These are phyloP conservation scores for Colletotrichum sp. DNA, from an alignment of 2,329 filamentous ascomycete genomes.

Conservation along the genomic window DNA sequence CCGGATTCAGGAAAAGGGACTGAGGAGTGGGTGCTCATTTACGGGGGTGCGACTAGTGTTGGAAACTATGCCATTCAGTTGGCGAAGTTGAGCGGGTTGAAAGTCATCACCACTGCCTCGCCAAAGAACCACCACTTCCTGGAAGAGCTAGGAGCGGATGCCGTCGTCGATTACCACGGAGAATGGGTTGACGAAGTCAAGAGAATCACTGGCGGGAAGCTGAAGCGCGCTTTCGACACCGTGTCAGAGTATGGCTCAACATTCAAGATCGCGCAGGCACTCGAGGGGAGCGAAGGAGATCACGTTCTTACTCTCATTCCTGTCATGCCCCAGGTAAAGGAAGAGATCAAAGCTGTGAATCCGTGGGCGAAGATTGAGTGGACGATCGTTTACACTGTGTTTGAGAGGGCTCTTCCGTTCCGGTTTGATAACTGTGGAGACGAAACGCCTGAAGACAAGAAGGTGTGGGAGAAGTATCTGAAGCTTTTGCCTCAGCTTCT, in stretches of 20 bases:
- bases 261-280: slow-evolving; percentile 26
- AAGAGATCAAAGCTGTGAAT: background rate
- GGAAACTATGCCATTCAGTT: slow-evolving; percentile 13
- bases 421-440: background rate
- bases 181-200: background rate
- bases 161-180: slow-evolving; percentile 49
- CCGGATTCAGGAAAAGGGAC: background rate
- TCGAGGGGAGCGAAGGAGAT: slow-evolving; percentile 28
- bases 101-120: background rate
- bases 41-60: slow-evolving; percentile 25
- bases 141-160: slow-evolving; percentile 46
- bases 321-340: background rate
- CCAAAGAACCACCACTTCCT: slow-evolving; percentile 41
- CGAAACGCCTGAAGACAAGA: background rate
- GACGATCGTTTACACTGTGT: background rate
- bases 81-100: background rate
- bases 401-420: background rate
- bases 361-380: background rate
- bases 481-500: background rate
- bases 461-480: background rate
- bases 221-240: slow-evolving; percentile 30
- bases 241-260: slow-evolving; percentile 32
- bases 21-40: slow-evolving; percentile 25
- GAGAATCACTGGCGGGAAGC: slow-evolving; percentile 21
- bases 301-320: slow-evolving; percentile 30